phyloP scores from a whole-genome alignment of 2,329 filamentous ascomycete genomes.

The Aureobasidium mangrovei region DNA sequence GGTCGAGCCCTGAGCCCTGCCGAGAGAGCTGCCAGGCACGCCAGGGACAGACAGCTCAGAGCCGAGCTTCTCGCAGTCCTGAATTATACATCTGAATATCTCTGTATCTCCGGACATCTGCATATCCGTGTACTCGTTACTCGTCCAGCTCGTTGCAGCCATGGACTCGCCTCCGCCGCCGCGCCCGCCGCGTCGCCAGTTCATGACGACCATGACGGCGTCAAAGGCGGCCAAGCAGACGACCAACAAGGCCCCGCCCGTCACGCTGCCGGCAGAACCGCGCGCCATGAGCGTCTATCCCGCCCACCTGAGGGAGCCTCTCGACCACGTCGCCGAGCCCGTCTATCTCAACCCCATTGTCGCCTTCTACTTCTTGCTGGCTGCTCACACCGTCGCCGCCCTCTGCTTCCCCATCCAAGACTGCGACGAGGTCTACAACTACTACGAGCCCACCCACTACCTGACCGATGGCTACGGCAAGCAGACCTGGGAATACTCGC shows the following conservation, averaged over 20 bases:
- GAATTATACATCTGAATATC: no score
- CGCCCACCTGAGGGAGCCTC: slow-evolving; percentile 1
- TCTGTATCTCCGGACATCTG: neutral
- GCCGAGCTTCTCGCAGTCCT: no score
- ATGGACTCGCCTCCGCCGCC: neutral
- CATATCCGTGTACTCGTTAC: neutral
- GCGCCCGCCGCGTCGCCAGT: slow-evolving; percentile 5
- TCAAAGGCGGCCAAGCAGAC: neutral
- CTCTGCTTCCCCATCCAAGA: slow-evolving; percentile 87
- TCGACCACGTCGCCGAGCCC: slow-evolving; percentile 5
- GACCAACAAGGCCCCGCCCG: neutral
- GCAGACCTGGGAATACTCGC: slow-evolving; percentile 98
- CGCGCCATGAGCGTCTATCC: neutral
- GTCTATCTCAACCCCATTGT: slow-evolving; percentile 49
- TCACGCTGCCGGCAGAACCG: neutral
- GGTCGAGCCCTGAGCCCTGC: neutral
- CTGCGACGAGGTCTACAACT: slow-evolving; percentile 98
- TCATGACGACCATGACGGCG: slow-evolving; percentile 7
- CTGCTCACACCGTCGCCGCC: slow-evolving; percentile 66
- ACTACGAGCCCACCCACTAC: slow-evolving; percentile 96
- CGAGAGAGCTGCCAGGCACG: neutral
- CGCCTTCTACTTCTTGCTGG: slow-evolving; percentile 73
- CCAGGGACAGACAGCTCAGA: no score
- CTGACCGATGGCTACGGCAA: slow-evolving; percentile 84
- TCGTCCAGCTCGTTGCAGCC: neutral